Evolutionary conservation across 495 filamentous ascomycete genomes (phyloP).

Genomic region (Xylaria sp.): DNA sequence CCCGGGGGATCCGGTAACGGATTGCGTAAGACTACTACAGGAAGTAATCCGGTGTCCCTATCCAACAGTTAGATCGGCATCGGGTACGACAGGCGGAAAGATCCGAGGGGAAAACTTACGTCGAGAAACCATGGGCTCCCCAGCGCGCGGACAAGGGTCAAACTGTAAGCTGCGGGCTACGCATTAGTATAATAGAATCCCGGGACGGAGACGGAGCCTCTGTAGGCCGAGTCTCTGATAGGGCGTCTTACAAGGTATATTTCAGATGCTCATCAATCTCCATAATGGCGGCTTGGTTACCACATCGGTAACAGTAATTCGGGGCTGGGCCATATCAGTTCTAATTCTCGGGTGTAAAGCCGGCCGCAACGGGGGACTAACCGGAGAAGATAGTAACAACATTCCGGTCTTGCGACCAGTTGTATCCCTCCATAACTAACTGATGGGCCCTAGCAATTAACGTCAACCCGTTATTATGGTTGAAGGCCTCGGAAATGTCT

Average conservation of each 20-base stretch:
- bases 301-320: slow-evolving; percentile 98
- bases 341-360: background rate
- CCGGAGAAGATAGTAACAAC: slow-evolving; percentile 99
- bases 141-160: slow-evolving; percentile 95
- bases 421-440: slow-evolving; percentile 98
- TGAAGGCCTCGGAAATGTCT: slow-evolving; percentile 99
- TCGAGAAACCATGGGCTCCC: slow-evolving; percentile 98
- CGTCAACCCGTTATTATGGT: slow-evolving; percentile 98
- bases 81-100: slow-evolving; percentile 29
- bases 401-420: slow-evolving; percentile 96
- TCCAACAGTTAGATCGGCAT: slow-evolving; percentile 28
- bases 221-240: slow-evolving; percentile 9
- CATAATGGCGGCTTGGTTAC: slow-evolving; percentile 99
- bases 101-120: slow-evolving; percentile 55
- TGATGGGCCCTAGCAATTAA: slow-evolving; percentile 94
- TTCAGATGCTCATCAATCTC: slow-evolving; percentile 99
- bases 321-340: slow-evolving; percentile 64
- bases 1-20: slow-evolving; percentile 29
- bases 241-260: slow-evolving; percentile 91
- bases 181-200: slow-evolving; percentile 30
- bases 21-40: slow-evolving; percentile 61
- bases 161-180: slow-evolving; percentile 83
- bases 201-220: slow-evolving; percentile 1
- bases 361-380: slow-evolving; percentile 47
- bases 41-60: slow-evolving; percentile 96